phyloP scores from a whole-genome alignment of 768 basidiomycete species.

The Tylopilus sp. region DNA sequence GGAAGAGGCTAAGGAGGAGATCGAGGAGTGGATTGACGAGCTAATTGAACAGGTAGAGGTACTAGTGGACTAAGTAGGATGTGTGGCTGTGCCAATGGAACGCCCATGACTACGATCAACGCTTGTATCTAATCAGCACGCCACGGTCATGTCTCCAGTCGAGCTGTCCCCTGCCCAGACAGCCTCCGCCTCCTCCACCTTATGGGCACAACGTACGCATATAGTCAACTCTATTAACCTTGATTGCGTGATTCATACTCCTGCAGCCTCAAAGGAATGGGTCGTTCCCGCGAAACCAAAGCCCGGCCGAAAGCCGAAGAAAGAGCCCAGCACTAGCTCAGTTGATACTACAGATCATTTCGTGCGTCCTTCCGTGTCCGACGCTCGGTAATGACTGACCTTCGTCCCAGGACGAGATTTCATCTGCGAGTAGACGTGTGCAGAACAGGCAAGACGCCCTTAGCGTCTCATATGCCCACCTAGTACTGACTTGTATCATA shows the following conservation, averaged over 20 bases:
- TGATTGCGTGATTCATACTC: not conserved
- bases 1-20: conserved; percentile 75
- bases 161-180: conserved; percentile 27
- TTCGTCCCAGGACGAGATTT: conserved; percentile 38
- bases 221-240: not conserved
- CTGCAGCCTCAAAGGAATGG: conserved; percentile 84
- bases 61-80: conserved; percentile 44
- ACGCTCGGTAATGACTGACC: conserved; percentile 6
- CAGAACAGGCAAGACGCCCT: conserved; percentile 61
- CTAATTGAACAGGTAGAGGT: conserved; percentile 92
- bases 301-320: conserved; percentile 86
- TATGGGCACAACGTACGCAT: conserved; percentile 72
- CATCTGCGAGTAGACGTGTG: conserved; percentile 59
- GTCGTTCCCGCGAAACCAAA: conserved; percentile 83
- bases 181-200: conserved; percentile 46
- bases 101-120: not conserved
- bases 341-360: conserved; percentile 38
- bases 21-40: conserved; percentile 93
- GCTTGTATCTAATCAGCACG: conserved; percentile 21
- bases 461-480: not conserved
- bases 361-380: conserved; percentile 35
- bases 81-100: conserved; percentile 28
- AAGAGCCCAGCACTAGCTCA: conserved; percentile 39
- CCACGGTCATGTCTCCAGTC: conserved; percentile 27
- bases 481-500: conserved; percentile 8